Percentiles rank a stretch among this genome's conserved stretches.
Evolutionary conservation across 2,329 filamentous ascomycete species (phyloP).

Genomic region (Massarina eburnea): DNA sequence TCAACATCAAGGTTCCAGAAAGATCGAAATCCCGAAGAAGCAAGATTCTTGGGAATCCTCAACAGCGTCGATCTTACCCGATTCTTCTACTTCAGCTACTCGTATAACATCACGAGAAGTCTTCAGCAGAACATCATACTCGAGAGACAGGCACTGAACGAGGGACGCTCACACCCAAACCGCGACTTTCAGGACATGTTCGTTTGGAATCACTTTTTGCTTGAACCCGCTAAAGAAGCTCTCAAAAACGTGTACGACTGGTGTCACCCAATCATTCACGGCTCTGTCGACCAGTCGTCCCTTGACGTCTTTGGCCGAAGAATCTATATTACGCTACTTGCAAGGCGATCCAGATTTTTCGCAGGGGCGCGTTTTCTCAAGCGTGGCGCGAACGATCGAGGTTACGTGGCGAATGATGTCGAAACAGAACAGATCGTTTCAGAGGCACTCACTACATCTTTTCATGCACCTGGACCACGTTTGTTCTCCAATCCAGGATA

Average conservation of each 20-base stretch:
- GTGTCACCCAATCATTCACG: constrained; percentile 94
- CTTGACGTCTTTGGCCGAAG: constrained; percentile 77
- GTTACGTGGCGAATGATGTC: constrained; percentile 97
- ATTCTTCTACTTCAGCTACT: constrained; percentile 98
- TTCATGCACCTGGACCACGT: constrained; percentile 84
- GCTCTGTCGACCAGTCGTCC: constrained; percentile 88
- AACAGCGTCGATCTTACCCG: constrained; percentile 87
- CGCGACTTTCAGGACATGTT: constrained; percentile 91
- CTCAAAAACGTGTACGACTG: constrained; percentile 88
- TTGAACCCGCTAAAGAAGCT: constrained; percentile 70
- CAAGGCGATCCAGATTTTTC: constrained; percentile 87
- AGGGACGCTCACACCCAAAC: constrained; percentile 62
- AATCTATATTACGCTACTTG: constrained; percentile 92
- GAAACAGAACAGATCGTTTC: constrained; percentile 98
- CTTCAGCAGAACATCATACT: constrained; percentile 88
- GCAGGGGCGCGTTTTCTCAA: constrained; percentile 94
- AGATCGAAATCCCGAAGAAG: constrained; percentile 87
- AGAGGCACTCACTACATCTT: constrained; percentile 90
- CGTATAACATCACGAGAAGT: constrained; percentile 91
- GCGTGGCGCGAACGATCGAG: constrained; percentile 88
- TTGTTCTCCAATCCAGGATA: constrained; percentile 88
- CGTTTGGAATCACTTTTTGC: constrained; percentile 91
- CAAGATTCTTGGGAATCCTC: constrained; percentile 83
- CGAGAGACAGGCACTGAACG: constrained; percentile 71
- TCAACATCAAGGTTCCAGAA: constrained; percentile 67